A percentile compares a stretch with the other conserved stretches of the same genome.
These are phyloP conservation scores for Croton laevigatus DNA, from an alignment of 441 rosid species.

Conservation along the genomic window DNA sequence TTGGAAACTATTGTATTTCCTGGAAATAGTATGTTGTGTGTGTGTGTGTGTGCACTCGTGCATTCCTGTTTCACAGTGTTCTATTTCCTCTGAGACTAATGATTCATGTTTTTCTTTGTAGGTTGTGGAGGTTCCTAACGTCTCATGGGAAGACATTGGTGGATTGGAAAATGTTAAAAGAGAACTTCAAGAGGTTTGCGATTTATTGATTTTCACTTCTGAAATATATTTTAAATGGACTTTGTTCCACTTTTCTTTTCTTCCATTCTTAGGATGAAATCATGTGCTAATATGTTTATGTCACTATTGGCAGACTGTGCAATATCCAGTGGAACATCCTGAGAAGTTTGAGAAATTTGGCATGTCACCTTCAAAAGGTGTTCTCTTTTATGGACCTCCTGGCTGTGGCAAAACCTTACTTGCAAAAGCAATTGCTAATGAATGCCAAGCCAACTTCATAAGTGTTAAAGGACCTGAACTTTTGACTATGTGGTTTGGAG, in stretches of 20 bases:
- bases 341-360: constrained; percentile 72
- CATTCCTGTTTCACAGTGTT: background rate
- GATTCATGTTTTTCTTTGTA: constrained; percentile 14
- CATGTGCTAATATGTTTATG: background rate
- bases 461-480: constrained; percentile 58
- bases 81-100: background rate
- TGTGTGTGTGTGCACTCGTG: background rate
- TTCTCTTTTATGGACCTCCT: constrained; percentile 66
- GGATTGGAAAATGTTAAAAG: constrained; percentile 64
- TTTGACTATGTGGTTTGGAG: constrained; percentile 67
- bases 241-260: background rate
- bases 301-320: constrained; percentile 41
- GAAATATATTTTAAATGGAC: background rate
- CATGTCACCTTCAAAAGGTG: constrained; percentile 73
- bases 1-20: background rate
- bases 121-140: constrained; percentile 75
- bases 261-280: background rate
- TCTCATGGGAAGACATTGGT: constrained; percentile 63
- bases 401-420: constrained; percentile 65
- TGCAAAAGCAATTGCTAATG: constrained; percentile 62
- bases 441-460: constrained; percentile 60
- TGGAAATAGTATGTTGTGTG: background rate
- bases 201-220: background rate
- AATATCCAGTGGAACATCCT: constrained; percentile 72
- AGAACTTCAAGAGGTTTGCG: constrained; percentile 61